A percentile compares a stretch with the other conserved stretches of the same genome.
Conservation (phyloP, 2,329 filamentous ascomycete genomes). For the Clonostachys solani region DNA sequence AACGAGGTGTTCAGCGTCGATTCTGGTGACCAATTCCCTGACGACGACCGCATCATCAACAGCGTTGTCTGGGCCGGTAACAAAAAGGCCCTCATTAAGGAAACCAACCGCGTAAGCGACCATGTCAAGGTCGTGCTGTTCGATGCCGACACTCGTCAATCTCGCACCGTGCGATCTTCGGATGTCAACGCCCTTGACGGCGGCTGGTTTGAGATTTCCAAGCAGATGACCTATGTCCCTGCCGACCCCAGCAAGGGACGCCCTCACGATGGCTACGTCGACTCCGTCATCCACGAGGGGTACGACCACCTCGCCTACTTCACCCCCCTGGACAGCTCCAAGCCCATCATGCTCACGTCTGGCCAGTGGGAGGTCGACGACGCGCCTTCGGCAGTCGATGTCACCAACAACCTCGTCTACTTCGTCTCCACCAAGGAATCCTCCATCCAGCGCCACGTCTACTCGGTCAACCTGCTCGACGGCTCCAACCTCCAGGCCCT, state of each 20-base stretch:
- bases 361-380: slow-evolving; percentile 90
- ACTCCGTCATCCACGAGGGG: slow-evolving; percentile 80
- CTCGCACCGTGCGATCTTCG: slow-evolving; percentile 73
- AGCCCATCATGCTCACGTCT: slow-evolving; percentile 82
- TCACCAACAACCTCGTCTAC: slow-evolving; percentile 84
- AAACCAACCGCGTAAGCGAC: slow-evolving; percentile 93
- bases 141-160: slow-evolving; percentile 69
- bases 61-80: slow-evolving; percentile 84
- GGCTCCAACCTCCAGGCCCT: slow-evolving; percentile 63
- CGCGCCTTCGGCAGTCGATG: slow-evolving; percentile 78
- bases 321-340: slow-evolving; percentile 74
- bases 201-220: slow-evolving; percentile 94
- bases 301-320: slow-evolving; percentile 95
- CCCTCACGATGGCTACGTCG: slow-evolving; percentile 83
- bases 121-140: slow-evolving; percentile 83
- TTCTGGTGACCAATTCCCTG: slow-evolving; percentile 71
- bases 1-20: slow-evolving; percentile 76
- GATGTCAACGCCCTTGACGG: slow-evolving; percentile 85
- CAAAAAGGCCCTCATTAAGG: slow-evolving; percentile 79
- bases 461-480: slow-evolving; percentile 70
- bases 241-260: slow-evolving; percentile 75
- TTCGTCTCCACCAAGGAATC: slow-evolving; percentile 84
- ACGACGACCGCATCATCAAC: slow-evolving; percentile 84
- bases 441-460: slow-evolving; percentile 86
- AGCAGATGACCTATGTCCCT: slow-evolving; percentile 81